Percentiles rank a stretch among this genome's conserved stretches.
phyloP scores from a whole-genome alignment of 1,284 basidiomycete genomes.

The Cryptococcus hybrid region DNA sequence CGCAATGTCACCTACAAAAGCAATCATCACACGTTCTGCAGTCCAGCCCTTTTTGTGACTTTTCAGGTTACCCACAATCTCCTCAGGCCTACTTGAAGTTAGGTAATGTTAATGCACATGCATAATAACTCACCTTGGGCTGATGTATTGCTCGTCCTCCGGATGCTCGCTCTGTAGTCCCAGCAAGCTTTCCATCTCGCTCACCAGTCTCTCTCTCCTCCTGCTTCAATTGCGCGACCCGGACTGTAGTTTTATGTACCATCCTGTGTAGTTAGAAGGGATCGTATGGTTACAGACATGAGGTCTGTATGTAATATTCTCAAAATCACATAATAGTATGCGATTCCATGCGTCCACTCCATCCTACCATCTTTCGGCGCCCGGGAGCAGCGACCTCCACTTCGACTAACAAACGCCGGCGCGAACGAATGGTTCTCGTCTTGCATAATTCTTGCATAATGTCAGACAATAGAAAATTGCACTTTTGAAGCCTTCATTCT shows the following conservation, averaged over 20 bases:
- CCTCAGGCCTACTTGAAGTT: conserved; percentile 16
- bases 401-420: too few species aligned
- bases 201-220: conserved; percentile 23
- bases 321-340: too few species aligned
- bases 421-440: too few species aligned
- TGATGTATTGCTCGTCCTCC: conserved; percentile 20
- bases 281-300: too few species aligned
- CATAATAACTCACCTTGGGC: conserved; percentile 10
- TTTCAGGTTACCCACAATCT: conserved; percentile 34
- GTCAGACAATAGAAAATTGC: too few species aligned
- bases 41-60: conserved; percentile 28
- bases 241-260: background rate
- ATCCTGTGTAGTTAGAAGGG: background rate
- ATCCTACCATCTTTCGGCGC: too few species aligned
- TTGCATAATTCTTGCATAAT: too few species aligned
- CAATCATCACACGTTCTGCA: conserved; percentile 30
- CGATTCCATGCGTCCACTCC: too few species aligned
- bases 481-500: too few species aligned
- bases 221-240: conserved; percentile 12
- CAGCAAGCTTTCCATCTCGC: conserved; percentile 23
- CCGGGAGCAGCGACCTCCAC: too few species aligned
- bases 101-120: background rate
- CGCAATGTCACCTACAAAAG: conserved; percentile 25
- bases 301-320: too few species aligned
- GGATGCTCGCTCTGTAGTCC: conserved; percentile 27